Conservation (phyloP, 345 rosid genomes). For the Ceriops zippeliana region DNA sequence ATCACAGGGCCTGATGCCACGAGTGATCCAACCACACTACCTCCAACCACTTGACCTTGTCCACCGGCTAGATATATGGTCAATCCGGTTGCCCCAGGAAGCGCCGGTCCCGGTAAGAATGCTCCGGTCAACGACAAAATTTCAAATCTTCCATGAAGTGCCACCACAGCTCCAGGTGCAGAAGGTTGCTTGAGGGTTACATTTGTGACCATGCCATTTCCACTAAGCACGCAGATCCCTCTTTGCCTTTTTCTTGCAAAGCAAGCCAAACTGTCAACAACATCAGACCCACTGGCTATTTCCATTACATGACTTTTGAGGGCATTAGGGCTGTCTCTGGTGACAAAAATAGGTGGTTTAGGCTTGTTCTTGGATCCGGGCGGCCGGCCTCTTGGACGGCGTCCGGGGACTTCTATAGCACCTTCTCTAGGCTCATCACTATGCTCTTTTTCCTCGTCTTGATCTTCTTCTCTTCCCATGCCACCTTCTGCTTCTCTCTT, state of each 20-base stretch:
- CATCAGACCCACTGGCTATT: constrained; percentile 53
- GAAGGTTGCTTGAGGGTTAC: constrained; percentile 61
- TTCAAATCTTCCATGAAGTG: constrained; percentile 26
- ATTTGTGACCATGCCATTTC: constrained; percentile 59
- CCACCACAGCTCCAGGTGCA: constrained; percentile 27
- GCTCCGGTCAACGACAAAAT: constrained; percentile 26
- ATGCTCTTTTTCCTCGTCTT: constrained; percentile 49
- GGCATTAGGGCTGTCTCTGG: constrained; percentile 67
- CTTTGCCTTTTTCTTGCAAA: constrained; percentile 55
- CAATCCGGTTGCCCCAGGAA: constrained; percentile 22
- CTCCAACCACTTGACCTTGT: constrained; percentile 31
- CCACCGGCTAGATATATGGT: constrained; percentile 31
- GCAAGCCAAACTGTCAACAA: constrained; percentile 53
- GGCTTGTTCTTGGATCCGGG: constrained; percentile 46
- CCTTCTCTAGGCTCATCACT: constrained; percentile 64
- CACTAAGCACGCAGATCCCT: constrained; percentile 58
- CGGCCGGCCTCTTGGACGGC: constrained; percentile 65
- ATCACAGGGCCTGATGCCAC: constrained; percentile 30
- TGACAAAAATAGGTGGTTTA: constrained; percentile 63
- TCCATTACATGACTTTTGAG: constrained; percentile 68
- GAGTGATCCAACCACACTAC: constrained; percentile 25
- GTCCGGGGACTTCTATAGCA: constrained; percentile 48
- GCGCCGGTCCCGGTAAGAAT: constrained; percentile 26
- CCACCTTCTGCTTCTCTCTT: constrained; percentile 39
- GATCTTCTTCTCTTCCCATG: constrained; percentile 22